Percentiles rank a stretch among this genome's conserved stretches.
Conservation (phyloP, 1,284 basidiomycete genomes). For the Cryptococcus sp. region DNA sequence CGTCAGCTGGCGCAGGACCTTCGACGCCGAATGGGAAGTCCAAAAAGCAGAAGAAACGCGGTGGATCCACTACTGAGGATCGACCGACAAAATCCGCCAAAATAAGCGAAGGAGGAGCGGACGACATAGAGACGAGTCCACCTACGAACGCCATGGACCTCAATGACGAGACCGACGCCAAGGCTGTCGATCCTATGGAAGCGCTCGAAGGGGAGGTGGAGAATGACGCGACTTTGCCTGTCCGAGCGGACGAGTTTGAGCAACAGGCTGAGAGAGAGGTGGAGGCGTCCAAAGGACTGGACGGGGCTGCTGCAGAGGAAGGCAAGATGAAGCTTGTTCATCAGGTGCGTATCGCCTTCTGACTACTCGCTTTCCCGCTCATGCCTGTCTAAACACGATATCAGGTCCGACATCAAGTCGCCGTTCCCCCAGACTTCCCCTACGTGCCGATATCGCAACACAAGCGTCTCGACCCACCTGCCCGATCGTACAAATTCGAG, state of each 20-base stretch:
- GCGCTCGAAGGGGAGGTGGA: constrained; percentile 25
- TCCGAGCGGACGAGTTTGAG: constrained; percentile 86
- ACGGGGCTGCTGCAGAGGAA: constrained; percentile 64
- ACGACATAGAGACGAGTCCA: constrained; percentile 9
- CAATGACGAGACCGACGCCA: constrained; percentile 2
- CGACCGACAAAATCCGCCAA: constrained; percentile 27
- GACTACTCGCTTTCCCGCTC: not conserved
- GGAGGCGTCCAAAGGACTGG: constrained; percentile 77
- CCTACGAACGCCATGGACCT: constrained; percentile 20
- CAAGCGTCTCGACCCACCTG: constrained; percentile 87
- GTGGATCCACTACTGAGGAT: constrained; percentile 7
- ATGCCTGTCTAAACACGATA: not conserved
- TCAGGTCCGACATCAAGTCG: constrained; percentile 76
- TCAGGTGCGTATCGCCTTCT: constrained; percentile 27
- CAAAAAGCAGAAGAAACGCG: constrained; percentile 23
- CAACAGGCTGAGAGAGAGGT: constrained; percentile 85
- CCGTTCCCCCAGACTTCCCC: constrained; percentile 86
- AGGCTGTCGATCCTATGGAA: constrained; percentile 29
- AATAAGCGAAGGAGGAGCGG: constrained; percentile 15
- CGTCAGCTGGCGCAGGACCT: constrained; percentile 6
- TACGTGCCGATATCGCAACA: constrained; percentile 92
- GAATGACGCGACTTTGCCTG: constrained; percentile 53
- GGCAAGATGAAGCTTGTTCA: constrained; percentile 54
- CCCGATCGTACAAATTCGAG: constrained; percentile 90
- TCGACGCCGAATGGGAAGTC: constrained; percentile 6